Base-by-base conservation (phyloP, 441 rosid species). In the Jatropha multifida region DNA sequence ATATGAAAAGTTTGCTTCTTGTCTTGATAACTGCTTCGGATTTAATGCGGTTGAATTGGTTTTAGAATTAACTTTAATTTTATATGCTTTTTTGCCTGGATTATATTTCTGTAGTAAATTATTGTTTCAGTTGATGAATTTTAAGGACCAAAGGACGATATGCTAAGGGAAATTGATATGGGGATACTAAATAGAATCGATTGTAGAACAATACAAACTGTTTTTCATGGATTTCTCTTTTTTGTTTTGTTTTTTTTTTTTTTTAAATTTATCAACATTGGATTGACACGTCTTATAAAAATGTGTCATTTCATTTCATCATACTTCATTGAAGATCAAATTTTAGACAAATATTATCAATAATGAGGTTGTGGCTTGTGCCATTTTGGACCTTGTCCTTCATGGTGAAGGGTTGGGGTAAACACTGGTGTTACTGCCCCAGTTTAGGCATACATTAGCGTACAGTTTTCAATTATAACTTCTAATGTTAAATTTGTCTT, bases 1-100 rank as follows among this genome's bases (percentile, higher is more conserved):
- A 32, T 3, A 18, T 37, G 40, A 18, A 38, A 69, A 52, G 73
- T 68, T 68, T 55, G 69, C 59, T 68, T 68, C 12, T 68, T 68
- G 18, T 68, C 20, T 8, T 20, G 8, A 67, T 46, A 44, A 46
- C 11, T 46, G 54, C 3, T 46, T 7, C 6, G 13, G 38, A 5
- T 44, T 68, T 52, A 42, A 44, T 14, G 66, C 42, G 65, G 4
- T 4, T 71, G 42, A 71, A 44, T 71, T 71, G 41, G 15, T 71
- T 59, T 42, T 18, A 59, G 20, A 40, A 38, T 11, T 69, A 13
- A 14, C 4, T 17, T 23, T 12, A 44, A 3, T 17, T 67, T 49
- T 68, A 0, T 15, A 27, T 27, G 63, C 17, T 27, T 49, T 44
- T 0, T 12, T 67, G 2, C 11, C 15, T 1, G 69, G 32, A 10